Conservation (phyloP, 2,329 filamentous ascomycete species). For the Tolypocladium ophioglossoides region DNA sequence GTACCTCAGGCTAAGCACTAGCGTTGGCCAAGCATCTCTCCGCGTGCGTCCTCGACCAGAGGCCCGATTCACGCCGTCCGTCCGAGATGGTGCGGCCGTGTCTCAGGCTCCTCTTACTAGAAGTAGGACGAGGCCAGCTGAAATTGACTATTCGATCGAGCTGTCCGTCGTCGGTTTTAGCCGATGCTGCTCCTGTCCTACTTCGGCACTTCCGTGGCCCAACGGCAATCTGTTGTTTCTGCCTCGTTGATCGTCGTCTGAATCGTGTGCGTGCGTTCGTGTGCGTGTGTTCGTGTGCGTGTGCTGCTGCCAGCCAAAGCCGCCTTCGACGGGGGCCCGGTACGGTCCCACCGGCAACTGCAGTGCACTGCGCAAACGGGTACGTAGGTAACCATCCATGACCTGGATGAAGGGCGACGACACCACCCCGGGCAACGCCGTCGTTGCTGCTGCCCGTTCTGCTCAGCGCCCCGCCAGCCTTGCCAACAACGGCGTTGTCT, state of each 20-base stretch:
- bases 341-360: not conserved
- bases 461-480: not conserved
- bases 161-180: not conserved
- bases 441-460: not conserved
- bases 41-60: not conserved
- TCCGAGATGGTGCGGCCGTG: conserved; percentile 2
- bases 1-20: not conserved
- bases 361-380: not conserved
- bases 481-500: not conserved
- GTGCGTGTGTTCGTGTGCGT: too few species aligned
- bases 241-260: not conserved
- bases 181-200: not conserved
- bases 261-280: too few species aligned
- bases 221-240: not conserved
- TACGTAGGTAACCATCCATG: not conserved
- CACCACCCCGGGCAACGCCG: not conserved
- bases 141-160: not conserved
- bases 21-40: too few species aligned
- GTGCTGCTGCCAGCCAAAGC: not conserved
- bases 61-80: not conserved
- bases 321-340: not conserved
- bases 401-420: not conserved
- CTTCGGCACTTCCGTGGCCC: not conserved
- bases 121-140: conserved; percentile 3
- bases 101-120: conserved; percentile 7